phyloP scores from a whole-genome alignment of 169 alveolate species.

The Plasmodium chabaudi region DNA sequence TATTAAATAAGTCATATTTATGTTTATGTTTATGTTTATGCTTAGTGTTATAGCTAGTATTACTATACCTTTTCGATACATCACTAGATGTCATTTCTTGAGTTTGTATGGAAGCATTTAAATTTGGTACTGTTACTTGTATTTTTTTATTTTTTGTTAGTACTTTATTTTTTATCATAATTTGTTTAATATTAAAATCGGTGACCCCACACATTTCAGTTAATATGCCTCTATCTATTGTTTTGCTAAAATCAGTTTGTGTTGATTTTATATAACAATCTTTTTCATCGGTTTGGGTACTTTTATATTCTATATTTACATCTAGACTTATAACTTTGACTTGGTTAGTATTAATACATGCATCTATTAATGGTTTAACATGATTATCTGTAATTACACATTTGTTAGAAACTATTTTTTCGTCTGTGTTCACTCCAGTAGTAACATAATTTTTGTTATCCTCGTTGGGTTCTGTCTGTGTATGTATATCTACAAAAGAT shows the following conservation, averaged over 20 bases:
- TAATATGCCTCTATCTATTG: background rate
- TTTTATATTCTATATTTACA: background rate
- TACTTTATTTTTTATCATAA: conserved; percentile 21
- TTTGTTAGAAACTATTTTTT: background rate
- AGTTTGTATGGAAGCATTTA: conserved; percentile 40
- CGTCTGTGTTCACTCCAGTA: conserved; percentile 34
- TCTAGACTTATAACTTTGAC: background rate
- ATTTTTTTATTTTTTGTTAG: conserved; percentile 32
- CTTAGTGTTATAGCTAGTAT: no score
- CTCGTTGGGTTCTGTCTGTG: background rate
- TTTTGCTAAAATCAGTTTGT: conserved; percentile 12
- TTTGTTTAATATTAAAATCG: conserved; percentile 30
- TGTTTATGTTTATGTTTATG: background rate
- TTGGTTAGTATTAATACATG: conserved; percentile 11
- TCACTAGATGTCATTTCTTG: no score
- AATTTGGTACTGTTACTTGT: conserved; percentile 30
- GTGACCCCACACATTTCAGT: conserved; percentile 35
- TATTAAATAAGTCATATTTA: background rate
- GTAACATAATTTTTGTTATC: background rate
- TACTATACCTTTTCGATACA: no score
- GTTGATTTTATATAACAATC: conserved; percentile 10
- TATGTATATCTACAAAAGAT: no score
- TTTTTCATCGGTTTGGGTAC: conserved; percentile 31
- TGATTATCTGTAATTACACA: conserved; percentile 9
- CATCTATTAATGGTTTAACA: background rate